A percentile compares a stretch with the other conserved stretches of the same genome.
These are phyloP conservation scores for Leishmania tropica DNA, from an alignment of 208 protist species.

Conservation along the genomic window DNA sequence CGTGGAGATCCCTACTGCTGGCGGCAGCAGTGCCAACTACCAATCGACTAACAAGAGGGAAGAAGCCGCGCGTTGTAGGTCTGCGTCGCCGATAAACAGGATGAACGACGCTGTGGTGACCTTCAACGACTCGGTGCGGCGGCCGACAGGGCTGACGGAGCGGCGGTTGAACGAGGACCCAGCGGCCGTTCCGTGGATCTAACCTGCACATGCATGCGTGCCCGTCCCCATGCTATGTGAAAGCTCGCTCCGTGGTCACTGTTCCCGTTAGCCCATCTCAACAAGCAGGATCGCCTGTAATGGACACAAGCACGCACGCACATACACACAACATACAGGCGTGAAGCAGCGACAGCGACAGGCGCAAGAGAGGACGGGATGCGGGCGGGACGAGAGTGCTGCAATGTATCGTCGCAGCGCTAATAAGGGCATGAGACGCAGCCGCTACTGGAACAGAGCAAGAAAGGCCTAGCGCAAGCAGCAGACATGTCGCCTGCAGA, in stretches of 20 bases:
- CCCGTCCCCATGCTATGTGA: neutral
- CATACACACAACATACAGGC: neutral
- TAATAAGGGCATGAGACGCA: too few species aligned
- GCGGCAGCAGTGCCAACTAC: neutral
- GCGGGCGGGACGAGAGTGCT: too few species aligned
- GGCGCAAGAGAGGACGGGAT: too few species aligned
- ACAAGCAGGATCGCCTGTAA: neutral
- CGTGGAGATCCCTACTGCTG: neutral
- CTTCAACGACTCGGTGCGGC: constrained; percentile 9
- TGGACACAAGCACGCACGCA: neutral
- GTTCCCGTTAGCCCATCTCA: neutral
- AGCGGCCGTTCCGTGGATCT: constrained; percentile 49
- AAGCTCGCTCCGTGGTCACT: neutral
- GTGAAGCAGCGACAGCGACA: neutral
- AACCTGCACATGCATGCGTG: neutral
- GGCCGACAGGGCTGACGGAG: constrained; percentile 27
- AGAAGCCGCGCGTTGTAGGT: constrained; percentile 2
- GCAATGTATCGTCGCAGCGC: too few species aligned
- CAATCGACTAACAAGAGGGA: constrained; percentile 5
- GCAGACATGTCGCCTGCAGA: too few species aligned
- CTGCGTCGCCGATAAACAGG: constrained; percentile 8
- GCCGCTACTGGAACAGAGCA: too few species aligned
- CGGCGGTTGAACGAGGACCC: constrained; percentile 44
- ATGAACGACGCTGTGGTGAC: constrained; percentile 4
- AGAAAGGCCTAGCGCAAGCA: too few species aligned